These are phyloP conservation scores for Scheffersomyces lignosus DNA, from an alignment of 805 yeast species.

Conservation along the genomic window DNA sequence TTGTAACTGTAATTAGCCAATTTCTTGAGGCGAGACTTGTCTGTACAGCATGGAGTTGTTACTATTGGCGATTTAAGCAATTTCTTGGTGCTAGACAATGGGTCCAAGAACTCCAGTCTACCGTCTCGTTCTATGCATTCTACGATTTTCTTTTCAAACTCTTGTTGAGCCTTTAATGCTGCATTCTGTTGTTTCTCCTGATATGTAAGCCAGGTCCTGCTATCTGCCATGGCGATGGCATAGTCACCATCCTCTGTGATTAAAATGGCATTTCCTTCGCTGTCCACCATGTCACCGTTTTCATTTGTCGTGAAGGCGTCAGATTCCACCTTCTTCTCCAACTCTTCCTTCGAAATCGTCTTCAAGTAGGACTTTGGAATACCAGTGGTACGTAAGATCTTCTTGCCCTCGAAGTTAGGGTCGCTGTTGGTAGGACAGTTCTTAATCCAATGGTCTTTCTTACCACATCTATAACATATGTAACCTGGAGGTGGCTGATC, in stretches of 20 bases:
- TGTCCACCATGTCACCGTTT: slow-evolving; percentile 44
- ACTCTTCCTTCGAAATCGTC: slow-evolving; percentile 78
- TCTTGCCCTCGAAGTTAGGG: slow-evolving; percentile 90
- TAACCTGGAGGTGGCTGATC: slow-evolving; percentile 94
- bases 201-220: slow-evolving; percentile 83
- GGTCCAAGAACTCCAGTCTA: slow-evolving; percentile 58
- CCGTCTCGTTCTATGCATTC: slow-evolving; percentile 30
- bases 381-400: slow-evolving; percentile 93
- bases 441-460: slow-evolving; percentile 90
- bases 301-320: slow-evolving; percentile 37
- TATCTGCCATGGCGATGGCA: slow-evolving; percentile 94
- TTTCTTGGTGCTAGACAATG: slow-evolving; percentile 49
- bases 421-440: slow-evolving; percentile 94
- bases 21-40: slow-evolving; percentile 54
- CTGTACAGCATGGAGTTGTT: slow-evolving; percentile 77
- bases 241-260: slow-evolving; percentile 93
- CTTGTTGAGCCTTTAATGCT: slow-evolving; percentile 48
- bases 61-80: slow-evolving; percentile 68
- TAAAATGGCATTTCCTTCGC: slow-evolving; percentile 63
- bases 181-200: slow-evolving; percentile 66
- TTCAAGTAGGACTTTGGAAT: slow-evolving; percentile 91
- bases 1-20: slow-evolving; percentile 44
- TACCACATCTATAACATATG: slow-evolving; percentile 95
- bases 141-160: slow-evolving; percentile 45
- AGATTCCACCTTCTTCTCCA: slow-evolving; percentile 46